Evolutionary conservation across 257 asterid species (phyloP).

Genomic region (Ilex aquifolium): DNA sequence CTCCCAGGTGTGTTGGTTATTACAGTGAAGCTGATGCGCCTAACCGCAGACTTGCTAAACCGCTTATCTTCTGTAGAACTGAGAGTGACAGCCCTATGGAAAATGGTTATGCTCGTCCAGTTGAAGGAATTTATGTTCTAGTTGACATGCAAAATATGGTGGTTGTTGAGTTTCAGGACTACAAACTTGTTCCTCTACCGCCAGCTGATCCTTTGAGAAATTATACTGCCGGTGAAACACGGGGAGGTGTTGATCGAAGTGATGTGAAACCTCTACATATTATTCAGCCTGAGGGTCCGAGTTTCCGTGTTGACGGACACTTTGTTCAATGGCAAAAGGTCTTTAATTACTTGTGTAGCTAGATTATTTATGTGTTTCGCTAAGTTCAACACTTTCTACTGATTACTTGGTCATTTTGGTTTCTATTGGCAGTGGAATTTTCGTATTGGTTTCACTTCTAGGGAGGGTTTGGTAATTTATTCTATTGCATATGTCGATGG

Average conservation of each 20-base stretch:
- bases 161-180: constrained; percentile 47
- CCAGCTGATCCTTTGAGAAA: constrained; percentile 41
- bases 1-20: constrained; percentile 53
- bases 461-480: constrained; percentile 26
- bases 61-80: constrained; percentile 47
- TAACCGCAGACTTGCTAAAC: constrained; percentile 50
- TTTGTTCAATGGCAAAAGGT: constrained; percentile 33
- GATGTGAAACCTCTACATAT: constrained; percentile 27
- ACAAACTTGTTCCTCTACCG: constrained; percentile 53
- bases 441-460: constrained; percentile 28
- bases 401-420: neutral
- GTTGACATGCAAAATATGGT: constrained; percentile 61
- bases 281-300: constrained; percentile 29
- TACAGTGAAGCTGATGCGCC: constrained; percentile 54
- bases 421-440: constrained; percentile 24
- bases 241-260: constrained; percentile 32
- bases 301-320: constrained; percentile 26
- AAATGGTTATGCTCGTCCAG: constrained; percentile 31
- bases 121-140: constrained; percentile 28
- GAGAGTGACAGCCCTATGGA: constrained; percentile 32
- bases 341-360: neutral
- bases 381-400: neutral
- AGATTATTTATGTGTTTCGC: neutral
- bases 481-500: constrained; percentile 32
- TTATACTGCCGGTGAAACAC: constrained; percentile 24